These are phyloP conservation scores for Arxiozyma telluris DNA, from an alignment of 1,139 yeast species.

Conservation along the genomic window DNA sequence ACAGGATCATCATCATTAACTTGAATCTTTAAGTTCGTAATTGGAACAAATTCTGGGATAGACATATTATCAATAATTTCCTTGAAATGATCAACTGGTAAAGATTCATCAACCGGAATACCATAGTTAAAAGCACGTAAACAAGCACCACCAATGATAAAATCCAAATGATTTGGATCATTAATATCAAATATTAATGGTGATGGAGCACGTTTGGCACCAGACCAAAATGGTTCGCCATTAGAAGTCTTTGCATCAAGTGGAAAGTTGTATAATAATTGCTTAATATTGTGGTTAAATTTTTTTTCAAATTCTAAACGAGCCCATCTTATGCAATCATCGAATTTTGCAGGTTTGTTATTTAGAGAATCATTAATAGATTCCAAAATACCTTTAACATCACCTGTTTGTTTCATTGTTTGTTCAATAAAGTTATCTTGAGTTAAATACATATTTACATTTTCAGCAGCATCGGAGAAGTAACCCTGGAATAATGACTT, in stretches of 20 bases:
- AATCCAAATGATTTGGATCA: slow-evolving; percentile 71
- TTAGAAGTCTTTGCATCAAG: slow-evolving; percentile 81
- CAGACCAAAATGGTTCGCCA: slow-evolving; percentile 97
- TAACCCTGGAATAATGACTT: slow-evolving; percentile 91
- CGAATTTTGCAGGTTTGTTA: slow-evolving; percentile 80
- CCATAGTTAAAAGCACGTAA: slow-evolving; percentile 88
- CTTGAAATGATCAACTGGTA: slow-evolving; percentile 37
- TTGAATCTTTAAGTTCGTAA: slow-evolving; percentile 70
- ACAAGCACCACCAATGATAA: slow-evolving; percentile 83
- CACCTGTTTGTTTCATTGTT: slow-evolving; percentile 84
- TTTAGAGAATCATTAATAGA: slow-evolving; percentile 64
- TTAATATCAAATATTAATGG: slow-evolving; percentile 69
- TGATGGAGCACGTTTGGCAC: slow-evolving; percentile 93
- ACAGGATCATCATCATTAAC: slow-evolving; percentile 85
- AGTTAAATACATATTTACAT: slow-evolving; percentile 79
- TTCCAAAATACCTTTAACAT: slow-evolving; percentile 77
- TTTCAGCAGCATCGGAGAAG: slow-evolving; percentile 83
- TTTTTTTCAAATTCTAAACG: slow-evolving; percentile 78
- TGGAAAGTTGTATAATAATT: slow-evolving; percentile 88
- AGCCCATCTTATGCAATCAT: slow-evolving; percentile 94
- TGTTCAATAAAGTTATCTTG: slow-evolving; percentile 92
- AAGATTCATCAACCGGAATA: slow-evolving; percentile 49
- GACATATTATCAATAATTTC: slow-evolving; percentile 44
- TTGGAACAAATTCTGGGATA: slow-evolving; percentile 65
- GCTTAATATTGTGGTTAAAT: slow-evolving; percentile 78